These are phyloP conservation scores for Penicillium decumbens DNA, from an alignment of 2,329 filamentous ascomycete genomes.

Conservation along the genomic window DNA sequence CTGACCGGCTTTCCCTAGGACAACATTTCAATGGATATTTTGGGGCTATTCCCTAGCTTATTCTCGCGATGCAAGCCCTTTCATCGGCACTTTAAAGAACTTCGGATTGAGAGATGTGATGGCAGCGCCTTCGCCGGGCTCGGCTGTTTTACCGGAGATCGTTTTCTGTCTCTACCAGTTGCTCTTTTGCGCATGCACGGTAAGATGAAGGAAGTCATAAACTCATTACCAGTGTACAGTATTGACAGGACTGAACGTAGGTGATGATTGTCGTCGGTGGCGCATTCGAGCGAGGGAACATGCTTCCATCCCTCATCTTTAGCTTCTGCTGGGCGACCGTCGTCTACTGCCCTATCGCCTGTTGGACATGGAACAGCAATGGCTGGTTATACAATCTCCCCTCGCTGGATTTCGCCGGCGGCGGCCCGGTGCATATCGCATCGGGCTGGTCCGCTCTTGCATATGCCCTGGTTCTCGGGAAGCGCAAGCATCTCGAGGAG, in stretches of 20 bases:
- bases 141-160: constrained; percentile 57
- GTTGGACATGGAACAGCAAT: constrained; percentile 72
- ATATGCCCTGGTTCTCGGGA: constrained; percentile 69
- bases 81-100: constrained; percentile 59
- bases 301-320: constrained; percentile 62
- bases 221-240: too few species aligned
- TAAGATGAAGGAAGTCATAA: constrained; percentile 10
- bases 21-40: constrained; percentile 55
- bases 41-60: constrained; percentile 63
- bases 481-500: constrained; percentile 54
- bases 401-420: constrained; percentile 69
- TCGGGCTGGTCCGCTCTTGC: constrained; percentile 68
- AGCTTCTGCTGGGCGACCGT: constrained; percentile 68
- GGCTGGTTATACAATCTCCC: constrained; percentile 67
- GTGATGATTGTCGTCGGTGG: constrained; percentile 63
- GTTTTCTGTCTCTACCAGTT: constrained; percentile 64
- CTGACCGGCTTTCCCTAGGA: constrained; percentile 9
- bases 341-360: constrained; percentile 69
- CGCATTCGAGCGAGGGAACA: constrained; percentile 60
- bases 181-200: constrained; percentile 53
- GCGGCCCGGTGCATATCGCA: constrained; percentile 70
- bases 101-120: constrained; percentile 59
- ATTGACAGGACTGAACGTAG: constrained; percentile 35
- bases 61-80: constrained; percentile 55
- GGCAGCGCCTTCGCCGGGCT: constrained; percentile 57